These are phyloP conservation scores for Sapria himalayana DNA, from an alignment of 345 rosid genomes.

Conservation along the genomic window DNA sequence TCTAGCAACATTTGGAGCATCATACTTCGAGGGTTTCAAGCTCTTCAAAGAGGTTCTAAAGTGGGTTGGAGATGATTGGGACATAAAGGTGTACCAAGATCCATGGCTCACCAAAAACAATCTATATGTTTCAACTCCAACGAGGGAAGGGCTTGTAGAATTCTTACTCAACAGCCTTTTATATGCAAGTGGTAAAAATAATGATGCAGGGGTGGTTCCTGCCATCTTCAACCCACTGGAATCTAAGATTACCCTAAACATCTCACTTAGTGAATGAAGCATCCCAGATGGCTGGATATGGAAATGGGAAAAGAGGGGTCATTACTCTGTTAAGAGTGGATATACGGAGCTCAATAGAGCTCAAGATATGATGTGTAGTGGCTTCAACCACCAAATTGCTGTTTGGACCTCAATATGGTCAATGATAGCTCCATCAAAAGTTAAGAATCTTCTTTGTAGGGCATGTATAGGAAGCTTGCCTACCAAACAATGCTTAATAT, in stretches of 20 bases:
- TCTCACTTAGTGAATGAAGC: not conserved
- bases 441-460: not conserved
- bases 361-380: not conserved
- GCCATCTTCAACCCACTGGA: not conserved
- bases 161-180: not conserved
- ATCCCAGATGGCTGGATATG: not conserved
- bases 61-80: not conserved
- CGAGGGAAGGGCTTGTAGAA: not conserved
- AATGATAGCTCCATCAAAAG: not conserved
- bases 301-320: not conserved
- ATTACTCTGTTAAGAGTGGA: not conserved
- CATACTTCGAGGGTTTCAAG: not conserved
- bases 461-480: not conserved
- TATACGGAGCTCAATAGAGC: not conserved
- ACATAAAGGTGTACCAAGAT: not conserved
- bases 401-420: not conserved
- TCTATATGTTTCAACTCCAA: not conserved
- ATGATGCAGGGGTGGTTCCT: not conserved
- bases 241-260: not conserved
- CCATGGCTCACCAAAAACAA: not conserved
- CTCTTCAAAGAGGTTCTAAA: too few species aligned
- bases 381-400: not conserved
- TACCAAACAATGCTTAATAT: not conserved
- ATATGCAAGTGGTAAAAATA: not conserved
- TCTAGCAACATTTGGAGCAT: not conserved